Percentiles rank a stretch among this genome's conserved stretches.
Conservation (phyloP, 345 rosid species). For the Orychophragmus violaceus region DNA sequence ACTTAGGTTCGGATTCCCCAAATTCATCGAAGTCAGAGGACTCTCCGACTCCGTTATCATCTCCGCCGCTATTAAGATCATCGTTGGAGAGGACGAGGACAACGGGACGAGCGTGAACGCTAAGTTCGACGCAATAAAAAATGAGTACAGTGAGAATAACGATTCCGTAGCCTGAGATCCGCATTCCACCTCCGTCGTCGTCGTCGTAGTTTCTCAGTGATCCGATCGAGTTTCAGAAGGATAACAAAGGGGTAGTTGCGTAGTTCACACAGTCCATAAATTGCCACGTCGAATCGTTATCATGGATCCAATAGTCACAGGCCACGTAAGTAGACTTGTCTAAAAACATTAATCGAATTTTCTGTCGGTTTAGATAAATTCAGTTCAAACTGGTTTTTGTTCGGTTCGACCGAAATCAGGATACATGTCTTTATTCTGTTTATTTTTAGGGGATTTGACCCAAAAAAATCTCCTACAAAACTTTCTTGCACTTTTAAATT, state of each 20-base stretch:
- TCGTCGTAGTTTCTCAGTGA: constrained; percentile 18
- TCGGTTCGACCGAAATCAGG: too few species aligned
- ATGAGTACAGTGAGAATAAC: constrained; percentile 34
- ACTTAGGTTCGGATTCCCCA: constrained; percentile 56
- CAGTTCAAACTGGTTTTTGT: background rate
- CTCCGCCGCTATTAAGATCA: constrained; percentile 71
- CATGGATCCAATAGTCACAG: background rate
- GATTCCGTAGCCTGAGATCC: constrained; percentile 4
- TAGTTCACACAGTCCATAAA: background rate
- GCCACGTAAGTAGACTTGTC: constrained; percentile 17
- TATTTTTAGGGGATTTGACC: too few species aligned
- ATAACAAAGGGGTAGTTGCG: background rate
- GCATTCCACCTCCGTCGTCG: constrained; percentile 14
- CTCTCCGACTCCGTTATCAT: constrained; percentile 33
- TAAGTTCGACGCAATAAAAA: constrained; percentile 24
- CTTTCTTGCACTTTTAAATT: too few species aligned
- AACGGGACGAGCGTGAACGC: constrained; percentile 59
- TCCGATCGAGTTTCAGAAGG: constrained; percentile 8
- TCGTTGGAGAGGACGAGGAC: constrained; percentile 74
- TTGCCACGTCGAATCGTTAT: constrained; percentile 16
- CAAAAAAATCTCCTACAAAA: too few species aligned
- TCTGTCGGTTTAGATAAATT: background rate
- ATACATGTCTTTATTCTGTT: too few species aligned
- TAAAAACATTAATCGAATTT: background rate
- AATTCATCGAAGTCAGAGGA: constrained; percentile 67